Evolutionary conservation across 306 rosid species (phyloP).

Genomic region (Medicago lupulina): DNA sequence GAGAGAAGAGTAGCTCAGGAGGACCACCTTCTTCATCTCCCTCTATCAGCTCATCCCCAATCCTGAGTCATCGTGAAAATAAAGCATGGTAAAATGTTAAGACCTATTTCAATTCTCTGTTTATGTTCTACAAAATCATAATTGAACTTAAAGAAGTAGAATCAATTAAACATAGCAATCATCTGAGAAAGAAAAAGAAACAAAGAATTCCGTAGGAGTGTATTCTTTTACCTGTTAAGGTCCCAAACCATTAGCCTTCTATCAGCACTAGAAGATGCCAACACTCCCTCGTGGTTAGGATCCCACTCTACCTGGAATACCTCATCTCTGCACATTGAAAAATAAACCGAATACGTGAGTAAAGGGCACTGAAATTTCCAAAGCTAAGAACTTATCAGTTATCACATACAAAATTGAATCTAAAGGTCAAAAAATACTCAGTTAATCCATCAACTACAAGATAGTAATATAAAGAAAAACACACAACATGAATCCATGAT

Average conservation of each 20-base stretch:
- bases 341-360: conserved; percentile 4
- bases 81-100: not conserved
- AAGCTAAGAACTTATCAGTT: not conserved
- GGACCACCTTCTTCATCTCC: conserved; percentile 94
- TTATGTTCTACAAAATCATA: no score
- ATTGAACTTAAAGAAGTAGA: no score
- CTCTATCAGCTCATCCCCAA: conserved; percentile 86
- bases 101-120: not conserved
- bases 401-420: conserved; percentile 8
- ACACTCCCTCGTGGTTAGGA: conserved; percentile 83
- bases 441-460: not conserved
- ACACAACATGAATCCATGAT: not conserved
- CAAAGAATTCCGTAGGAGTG: not conserved
- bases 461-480: not conserved
- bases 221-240: conserved; percentile 69
- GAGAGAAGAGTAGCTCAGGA: conserved; percentile 86
- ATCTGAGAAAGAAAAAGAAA: not conserved
- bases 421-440: not conserved
- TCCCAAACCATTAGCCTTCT: conserved; percentile 97
- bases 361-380: not conserved
- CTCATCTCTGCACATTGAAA: conserved; percentile 68
- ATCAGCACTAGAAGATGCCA: conserved; percentile 90
- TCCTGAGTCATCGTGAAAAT: conserved; percentile 47
- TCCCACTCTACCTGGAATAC: conserved; percentile 99
- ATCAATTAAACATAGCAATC: no score